phyloP scores from a whole-genome alignment of 495 filamentous ascomycete genomes.

The Podospora tetraspora region DNA sequence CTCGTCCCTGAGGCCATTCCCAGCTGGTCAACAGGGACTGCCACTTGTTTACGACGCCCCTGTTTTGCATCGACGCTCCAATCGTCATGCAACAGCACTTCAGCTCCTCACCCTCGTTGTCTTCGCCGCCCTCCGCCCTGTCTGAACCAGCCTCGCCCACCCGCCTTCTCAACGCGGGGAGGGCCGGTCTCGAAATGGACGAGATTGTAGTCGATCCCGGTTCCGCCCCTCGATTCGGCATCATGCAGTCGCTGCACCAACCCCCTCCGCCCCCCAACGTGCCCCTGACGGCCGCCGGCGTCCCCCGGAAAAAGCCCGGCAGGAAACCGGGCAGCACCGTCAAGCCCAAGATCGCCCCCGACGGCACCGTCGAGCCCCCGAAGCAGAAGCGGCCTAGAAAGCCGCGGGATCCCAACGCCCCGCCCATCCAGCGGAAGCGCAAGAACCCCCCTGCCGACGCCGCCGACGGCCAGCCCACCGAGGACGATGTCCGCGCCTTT shows the following conservation, averaged over 20 bases:
- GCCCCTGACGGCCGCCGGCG: slow-evolving; percentile 40
- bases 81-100: slow-evolving; percentile 26
- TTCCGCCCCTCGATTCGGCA: slow-evolving; percentile 25
- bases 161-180: slow-evolving; percentile 27
- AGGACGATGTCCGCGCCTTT: slow-evolving; percentile 19
- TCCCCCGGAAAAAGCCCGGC: slow-evolving; percentile 46
- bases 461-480: slow-evolving; percentile 22
- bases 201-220: slow-evolving; percentile 37
- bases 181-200: slow-evolving; percentile 36
- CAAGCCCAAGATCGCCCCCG: slow-evolving; percentile 41
- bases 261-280: slow-evolving; percentile 21
- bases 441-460: slow-evolving; percentile 38
- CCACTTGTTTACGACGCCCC: no score
- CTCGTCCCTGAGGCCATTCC: neutral
- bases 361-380: slow-evolving; percentile 40
- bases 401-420: slow-evolving; percentile 52
- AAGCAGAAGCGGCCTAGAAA: slow-evolving; percentile 52
- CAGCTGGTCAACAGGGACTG: neutral
- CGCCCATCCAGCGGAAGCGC: slow-evolving; percentile 48
- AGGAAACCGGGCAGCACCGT: slow-evolving; percentile 47
- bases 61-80: neutral
- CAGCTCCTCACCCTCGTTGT: slow-evolving; percentile 34
- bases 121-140: slow-evolving; percentile 33
- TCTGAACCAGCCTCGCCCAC: slow-evolving; percentile 35
- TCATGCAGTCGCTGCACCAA: slow-evolving; percentile 26